Percentiles rank a stretch among this genome's conserved stretches.
Evolutionary conservation across 305 asterid species (phyloP).

Genomic region (Fraxinus ornus): DNA sequence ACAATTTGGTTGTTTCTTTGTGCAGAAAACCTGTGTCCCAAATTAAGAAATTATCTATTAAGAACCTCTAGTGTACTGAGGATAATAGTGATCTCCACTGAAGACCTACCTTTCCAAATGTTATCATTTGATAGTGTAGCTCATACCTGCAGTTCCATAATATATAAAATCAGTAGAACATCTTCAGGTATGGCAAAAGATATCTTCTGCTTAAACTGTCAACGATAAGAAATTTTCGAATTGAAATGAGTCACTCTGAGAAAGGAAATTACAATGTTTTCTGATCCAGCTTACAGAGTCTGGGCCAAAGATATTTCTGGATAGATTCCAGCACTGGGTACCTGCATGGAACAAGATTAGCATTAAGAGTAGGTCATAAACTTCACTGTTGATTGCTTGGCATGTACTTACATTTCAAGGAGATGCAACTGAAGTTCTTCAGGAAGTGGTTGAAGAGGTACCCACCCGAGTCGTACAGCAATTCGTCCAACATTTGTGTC

Average conservation of each 20-base stretch:
- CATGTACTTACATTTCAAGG: slow-evolving; percentile 71
- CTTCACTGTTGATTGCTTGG: slow-evolving; percentile 13
- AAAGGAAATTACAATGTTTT: slow-evolving; percentile 60
- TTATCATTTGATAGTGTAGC: slow-evolving; percentile 95
- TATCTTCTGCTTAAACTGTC: slow-evolving; percentile 7
- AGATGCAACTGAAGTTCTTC: slow-evolving; percentile 93
- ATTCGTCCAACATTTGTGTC: slow-evolving; percentile 98
- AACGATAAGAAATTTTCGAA: background rate
- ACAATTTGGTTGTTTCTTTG: slow-evolving; percentile 93
- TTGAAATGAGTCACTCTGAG: slow-evolving; percentile 13
- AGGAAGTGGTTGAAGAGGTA: slow-evolving; percentile 95
- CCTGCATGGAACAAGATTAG: slow-evolving; percentile 45
- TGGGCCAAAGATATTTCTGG: slow-evolving; percentile 93
- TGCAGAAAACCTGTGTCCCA: slow-evolving; percentile 81
- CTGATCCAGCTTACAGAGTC: slow-evolving; percentile 90
- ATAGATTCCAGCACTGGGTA: slow-evolving; percentile 81
- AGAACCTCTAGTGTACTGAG: slow-evolving; percentile 10
- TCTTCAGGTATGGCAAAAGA: slow-evolving; percentile 16
- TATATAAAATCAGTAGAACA: slow-evolving; percentile 30
- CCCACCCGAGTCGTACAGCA: slow-evolving; percentile 98
- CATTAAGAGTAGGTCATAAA: slow-evolving; percentile 20
- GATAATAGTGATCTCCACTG: slow-evolving; percentile 3
- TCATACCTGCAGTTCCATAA: slow-evolving; percentile 69
- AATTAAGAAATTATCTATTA: slow-evolving; percentile 7
- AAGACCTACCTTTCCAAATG: slow-evolving; percentile 86